phyloP scores from a whole-genome alignment of 2,329 filamentous ascomycete species.

The Ophiostoma montium region DNA sequence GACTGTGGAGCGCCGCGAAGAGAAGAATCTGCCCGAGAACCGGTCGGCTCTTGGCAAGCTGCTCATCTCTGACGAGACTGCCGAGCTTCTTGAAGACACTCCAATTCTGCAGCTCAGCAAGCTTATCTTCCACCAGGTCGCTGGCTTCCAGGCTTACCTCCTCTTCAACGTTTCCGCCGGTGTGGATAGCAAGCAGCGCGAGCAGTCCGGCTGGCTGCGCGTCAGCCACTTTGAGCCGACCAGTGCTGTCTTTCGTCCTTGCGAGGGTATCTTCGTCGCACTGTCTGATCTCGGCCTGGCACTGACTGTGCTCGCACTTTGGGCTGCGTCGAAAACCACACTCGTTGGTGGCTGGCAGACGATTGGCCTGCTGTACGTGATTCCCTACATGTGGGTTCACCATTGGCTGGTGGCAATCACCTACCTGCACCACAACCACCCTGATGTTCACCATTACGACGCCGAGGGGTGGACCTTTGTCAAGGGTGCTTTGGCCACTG shows the following conservation, averaged over 20 bases:
- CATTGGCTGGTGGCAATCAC: constrained; percentile 98
- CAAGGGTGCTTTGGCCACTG: constrained; percentile 82
- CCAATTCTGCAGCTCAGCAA: constrained; percentile 40
- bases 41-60: neutral
- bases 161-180: constrained; percentile 83
- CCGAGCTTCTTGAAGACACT: constrained; percentile 54
- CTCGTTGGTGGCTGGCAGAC: constrained; percentile 61
- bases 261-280: constrained; percentile 75
- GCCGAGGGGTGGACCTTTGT: constrained; percentile 78
- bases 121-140: constrained; percentile 62
- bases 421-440: constrained; percentile 92
- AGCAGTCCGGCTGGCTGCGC: constrained; percentile 49
- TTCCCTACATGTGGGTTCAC: constrained; percentile 96
- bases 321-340: neutral
- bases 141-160: constrained; percentile 88
- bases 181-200: constrained; percentile 85
- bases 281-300: constrained; percentile 73
- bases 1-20: constrained; percentile 30
- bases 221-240: constrained; percentile 91
- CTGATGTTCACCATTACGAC: constrained; percentile 79
- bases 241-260: constrained; percentile 82
- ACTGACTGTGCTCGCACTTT: constrained; percentile 23
- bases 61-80: neutral
- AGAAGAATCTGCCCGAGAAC: constrained; percentile 1
- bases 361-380: constrained; percentile 82